Evolutionary conservation across 2,329 filamentous ascomycete genomes (phyloP), one percentile per base, ranked within the genome.

Genomic region (Elsinoe batatas): DNA sequence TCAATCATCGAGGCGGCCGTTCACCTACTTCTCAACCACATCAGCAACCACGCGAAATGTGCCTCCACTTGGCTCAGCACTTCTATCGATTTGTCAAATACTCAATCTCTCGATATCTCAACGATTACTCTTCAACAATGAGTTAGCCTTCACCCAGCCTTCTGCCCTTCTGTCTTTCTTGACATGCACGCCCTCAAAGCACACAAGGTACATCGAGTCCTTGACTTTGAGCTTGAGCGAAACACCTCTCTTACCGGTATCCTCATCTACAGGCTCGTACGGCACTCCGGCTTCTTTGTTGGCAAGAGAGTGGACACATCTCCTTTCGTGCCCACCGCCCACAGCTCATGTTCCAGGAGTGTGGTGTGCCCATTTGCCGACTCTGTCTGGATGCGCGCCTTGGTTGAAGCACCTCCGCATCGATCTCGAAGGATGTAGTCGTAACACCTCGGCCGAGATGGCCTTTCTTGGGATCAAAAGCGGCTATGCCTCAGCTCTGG

Each of bases 191-290:
- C 62, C 63, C 5, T 42, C 60, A 5, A 49, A 58, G 10, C 57
- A 64, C 53, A 59, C 61, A 36, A 56, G 59, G 3, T 58, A 60
- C 17, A 60, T 73, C 3, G 60, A 61, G 1, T 64, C 69, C 50
- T 55, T 72, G n/a, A 68, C 71, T 37, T 63, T 73, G 43, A 68
- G 72, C 56, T 61, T 69, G 10, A 63, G 65, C 10, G 61, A 62
- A 26, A 60, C 71, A 4, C 49, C 53, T 18, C 42, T 50, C 2
- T 12, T 56, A 26, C 47, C n/a, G 30, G 15, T 10, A 11, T 53
- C 33, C 32, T 38, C 35, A 20, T 11, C 26, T 8, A 11, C 17
- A 5, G 18, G 17, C 40, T 56, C 49, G 2, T 35, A 38, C 18
- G 35, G 26, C 7, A 37, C 30, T 10, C 49, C 49, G 5, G 6